These are phyloP conservation scores for Talaromyces amestolkiae DNA, from an alignment of 2,329 filamentous ascomycete species.

Conservation along the genomic window DNA sequence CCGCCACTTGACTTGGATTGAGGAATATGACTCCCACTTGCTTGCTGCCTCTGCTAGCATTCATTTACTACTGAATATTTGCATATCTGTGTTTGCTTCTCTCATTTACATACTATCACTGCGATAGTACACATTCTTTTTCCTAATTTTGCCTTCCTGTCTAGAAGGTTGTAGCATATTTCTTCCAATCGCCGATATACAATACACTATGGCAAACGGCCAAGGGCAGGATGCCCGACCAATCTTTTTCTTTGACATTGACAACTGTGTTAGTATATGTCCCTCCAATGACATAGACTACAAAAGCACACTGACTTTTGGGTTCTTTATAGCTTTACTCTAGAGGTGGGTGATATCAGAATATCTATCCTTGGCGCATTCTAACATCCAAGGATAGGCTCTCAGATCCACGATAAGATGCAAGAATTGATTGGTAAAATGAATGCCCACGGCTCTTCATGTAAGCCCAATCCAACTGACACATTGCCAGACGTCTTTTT, in stretches of 20 bases:
- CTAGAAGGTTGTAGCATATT: neutral
- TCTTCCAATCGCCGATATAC: neutral
- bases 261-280: slow-evolving; percentile 72
- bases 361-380: neutral
- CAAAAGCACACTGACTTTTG: neutral
- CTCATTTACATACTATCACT: neutral
- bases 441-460: no score
- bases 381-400: slow-evolving; percentile 47
- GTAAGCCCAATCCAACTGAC: slow-evolving; percentile 26
- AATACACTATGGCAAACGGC: slow-evolving; percentile 4
- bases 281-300: neutral
- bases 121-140: neutral
- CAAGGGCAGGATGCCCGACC: slow-evolving; percentile 43
- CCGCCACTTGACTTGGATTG: neutral
- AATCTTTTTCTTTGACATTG: slow-evolving; percentile 84
- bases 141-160: neutral
- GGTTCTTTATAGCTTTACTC: slow-evolving; percentile 65
- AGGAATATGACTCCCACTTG: neutral
- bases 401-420: slow-evolving; percentile 87
- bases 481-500: slow-evolving; percentile 56
- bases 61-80: neutral
- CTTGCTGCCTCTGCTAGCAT: neutral
- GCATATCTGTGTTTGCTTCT: neutral
- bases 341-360: slow-evolving; percentile 60
- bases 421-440: slow-evolving; percentile 66